A percentile compares a stretch with the other conserved stretches of the same genome.
These are phyloP conservation scores for Metschnikowia peoriensis DNA, from an alignment of 805 yeast species.

Conservation along the genomic window DNA sequence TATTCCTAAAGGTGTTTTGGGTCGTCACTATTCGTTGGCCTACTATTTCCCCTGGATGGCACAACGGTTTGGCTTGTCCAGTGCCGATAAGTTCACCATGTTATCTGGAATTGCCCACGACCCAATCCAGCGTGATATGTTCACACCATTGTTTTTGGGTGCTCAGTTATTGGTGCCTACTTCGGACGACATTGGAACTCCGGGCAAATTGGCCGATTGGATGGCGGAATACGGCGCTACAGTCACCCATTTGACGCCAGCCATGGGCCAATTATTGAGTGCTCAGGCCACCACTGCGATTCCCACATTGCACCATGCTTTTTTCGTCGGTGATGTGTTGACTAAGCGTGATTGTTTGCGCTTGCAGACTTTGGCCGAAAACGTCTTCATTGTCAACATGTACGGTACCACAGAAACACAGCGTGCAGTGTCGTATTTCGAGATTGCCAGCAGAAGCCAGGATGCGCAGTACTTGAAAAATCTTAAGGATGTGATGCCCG, in stretches of 20 bases:
- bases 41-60: constrained; percentile 99
- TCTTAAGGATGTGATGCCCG: constrained; percentile 95
- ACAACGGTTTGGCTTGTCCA: constrained; percentile 70
- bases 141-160: constrained; percentile 94
- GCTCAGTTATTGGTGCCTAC: constrained; percentile 93
- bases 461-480: constrained; percentile 75
- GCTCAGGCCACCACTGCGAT: constrained; percentile 92
- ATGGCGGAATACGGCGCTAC: constrained; percentile 88
- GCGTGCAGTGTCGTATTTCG: constrained; percentile 93
- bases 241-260: constrained; percentile 97
- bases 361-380: constrained; percentile 86
- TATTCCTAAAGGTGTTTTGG: constrained; percentile 96
- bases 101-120: constrained; percentile 98
- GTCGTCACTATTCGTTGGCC: constrained; percentile 95
- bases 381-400: constrained; percentile 92
- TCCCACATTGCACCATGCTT: constrained; percentile 88
- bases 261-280: constrained; percentile 96
- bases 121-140: constrained; percentile 98
- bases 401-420: constrained; percentile 99
- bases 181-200: constrained; percentile 97
- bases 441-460: constrained; percentile 68
- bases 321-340: constrained; percentile 95
- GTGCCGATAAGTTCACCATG: constrained; percentile 91
- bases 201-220: constrained; percentile 97
- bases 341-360: constrained; percentile 96